Evolutionary conservation across 108 stramenopile species (phyloP).

Genomic region (Asterionellopsis glacialis): DNA sequence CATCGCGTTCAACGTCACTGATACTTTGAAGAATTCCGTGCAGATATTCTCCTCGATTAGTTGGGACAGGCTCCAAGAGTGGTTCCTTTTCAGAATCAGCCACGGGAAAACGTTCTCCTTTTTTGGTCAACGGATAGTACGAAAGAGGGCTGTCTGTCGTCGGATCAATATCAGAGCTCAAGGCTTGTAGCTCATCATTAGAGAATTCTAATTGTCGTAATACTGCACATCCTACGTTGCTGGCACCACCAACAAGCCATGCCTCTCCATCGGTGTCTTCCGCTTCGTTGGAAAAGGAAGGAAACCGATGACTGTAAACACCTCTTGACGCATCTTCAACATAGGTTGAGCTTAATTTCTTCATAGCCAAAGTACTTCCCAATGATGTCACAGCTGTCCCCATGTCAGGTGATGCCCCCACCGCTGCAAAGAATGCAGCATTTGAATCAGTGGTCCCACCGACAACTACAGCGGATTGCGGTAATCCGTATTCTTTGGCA

Average conservation of each 20-base stretch:
- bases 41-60: slow-evolving; percentile 60
- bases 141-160: slow-evolving; percentile 42
- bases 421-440: slow-evolving; percentile 88
- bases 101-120: slow-evolving; percentile 87
- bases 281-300: slow-evolving; percentile 32
- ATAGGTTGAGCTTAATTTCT: slow-evolving; percentile 63
- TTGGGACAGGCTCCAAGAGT: slow-evolving; percentile 61
- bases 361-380: slow-evolving; percentile 87
- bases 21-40: slow-evolving; percentile 81
- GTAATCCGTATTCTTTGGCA: slow-evolving; percentile 52
- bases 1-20: slow-evolving; percentile 70
- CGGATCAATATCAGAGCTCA: slow-evolving; percentile 74
- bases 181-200: slow-evolving; percentile 61
- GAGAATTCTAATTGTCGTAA: slow-evolving; percentile 72
- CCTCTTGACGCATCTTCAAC: slow-evolving; percentile 82
- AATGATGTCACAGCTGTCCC: slow-evolving; percentile 88
- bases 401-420: slow-evolving; percentile 30
- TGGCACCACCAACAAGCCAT: slow-evolving; percentile 92
- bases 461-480: slow-evolving; percentile 52
- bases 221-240: slow-evolving; percentile 87
- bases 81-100: slow-evolving; percentile 79
- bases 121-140: slow-evolving; percentile 83
- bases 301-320: slow-evolving; percentile 91
- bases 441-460: slow-evolving; percentile 93
- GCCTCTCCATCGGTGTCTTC: slow-evolving; percentile 29